Base-by-base conservation (phyloP, 2,329 filamentous ascomycete species). In the Phialocephala subalpina region DNA sequence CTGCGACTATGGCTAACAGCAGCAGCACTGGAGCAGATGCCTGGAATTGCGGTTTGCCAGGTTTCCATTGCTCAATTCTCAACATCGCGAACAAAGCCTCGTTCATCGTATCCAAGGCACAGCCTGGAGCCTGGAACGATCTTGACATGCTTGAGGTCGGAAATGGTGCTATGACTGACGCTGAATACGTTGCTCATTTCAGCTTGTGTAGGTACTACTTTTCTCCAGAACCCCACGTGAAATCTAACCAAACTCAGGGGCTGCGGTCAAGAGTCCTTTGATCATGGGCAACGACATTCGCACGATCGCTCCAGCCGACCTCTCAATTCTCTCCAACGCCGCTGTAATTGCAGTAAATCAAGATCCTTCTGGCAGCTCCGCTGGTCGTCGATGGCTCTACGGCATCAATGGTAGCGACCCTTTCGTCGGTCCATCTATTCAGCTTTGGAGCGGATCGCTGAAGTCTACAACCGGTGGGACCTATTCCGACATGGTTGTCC, bases 391-490 rank as follows among this genome's bases (percentile, higher is more conserved):
- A 40, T 84, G 82, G 80, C 78, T 81, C 60, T 80, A 81, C 69
- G 73, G 77, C 45, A 78, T 81, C 12, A 69, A 78, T 22, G 78
- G 81, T 58, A 74, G 74, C 4, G 80, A 82, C 64, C 74, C 78
- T 38, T 80, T 79, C 67, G 82, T 81, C 55, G 70, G 79, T 25
- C 81, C 82, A 42, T 80, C 83, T 58, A 81, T 83, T 49, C 80
- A 83, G 58, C 76, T 87, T 60, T 87, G 82, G 83, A 80, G 80
- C 5, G 83, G 84, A 18, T 67, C 67, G 5, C 74, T 87, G 2
- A 67, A 70, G 45, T 74, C 73, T 14, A 78, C 77, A 1, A 79
- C 78, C 25, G 80, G 82, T 20, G 82, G 81, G 14, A 80, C 83
- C 59, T 78, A 81, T 20, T 75, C 69, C 20, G 77, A 78, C 45